Percentiles rank a stretch among this genome's conserved stretches.
These are phyloP conservation scores for Candida michaelii DNA, from an alignment of 805 yeast species.

Conservation along the genomic window DNA sequence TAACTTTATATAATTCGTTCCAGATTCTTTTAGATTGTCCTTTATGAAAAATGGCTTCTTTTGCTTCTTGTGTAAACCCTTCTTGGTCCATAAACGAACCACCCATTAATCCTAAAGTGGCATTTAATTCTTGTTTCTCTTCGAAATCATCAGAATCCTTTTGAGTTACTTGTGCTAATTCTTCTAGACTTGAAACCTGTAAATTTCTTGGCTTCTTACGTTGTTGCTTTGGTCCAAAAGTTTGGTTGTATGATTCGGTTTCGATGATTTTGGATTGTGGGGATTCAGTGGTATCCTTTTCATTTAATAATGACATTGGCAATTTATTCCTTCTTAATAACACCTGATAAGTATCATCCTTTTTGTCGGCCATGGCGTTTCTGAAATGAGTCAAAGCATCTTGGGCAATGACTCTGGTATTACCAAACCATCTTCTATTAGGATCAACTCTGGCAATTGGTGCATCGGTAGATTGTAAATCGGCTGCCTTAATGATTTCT, in stretches of 20 bases:
- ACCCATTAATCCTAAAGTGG: slow-evolving; percentile 82
- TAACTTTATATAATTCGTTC: slow-evolving; percentile 96
- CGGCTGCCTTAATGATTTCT: slow-evolving; percentile 83
- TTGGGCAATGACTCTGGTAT: slow-evolving; percentile 95
- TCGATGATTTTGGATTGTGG: slow-evolving; percentile 82
- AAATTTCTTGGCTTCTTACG: slow-evolving; percentile 81
- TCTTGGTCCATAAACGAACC: slow-evolving; percentile 59
- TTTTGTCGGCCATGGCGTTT: slow-evolving; percentile 86
- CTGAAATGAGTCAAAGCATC: slow-evolving; percentile 93
- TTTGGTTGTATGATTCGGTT: slow-evolving; percentile 75
- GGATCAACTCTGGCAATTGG: slow-evolving; percentile 96
- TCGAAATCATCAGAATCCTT: slow-evolving; percentile 58
- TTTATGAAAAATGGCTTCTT: slow-evolving; percentile 91
- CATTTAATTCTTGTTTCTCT: slow-evolving; percentile 73
- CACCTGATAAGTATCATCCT: slow-evolving; percentile 81
- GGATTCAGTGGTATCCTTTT: slow-evolving; percentile 71
- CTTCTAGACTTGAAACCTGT: slow-evolving; percentile 76
- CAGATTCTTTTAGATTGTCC: slow-evolving; percentile 98
- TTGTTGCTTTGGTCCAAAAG: slow-evolving; percentile 95
- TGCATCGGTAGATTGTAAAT: slow-evolving; percentile 78
- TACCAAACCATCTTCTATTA: slow-evolving; percentile 96
- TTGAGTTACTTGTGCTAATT: slow-evolving; percentile 60
- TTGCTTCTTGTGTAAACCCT: slow-evolving; percentile 86
- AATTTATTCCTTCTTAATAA: slow-evolving; percentile 83
- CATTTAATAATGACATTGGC: slow-evolving; percentile 94